Base-by-base conservation (phyloP, 495 filamentous ascomycete species). In the Gamarada debralockiae region DNA sequence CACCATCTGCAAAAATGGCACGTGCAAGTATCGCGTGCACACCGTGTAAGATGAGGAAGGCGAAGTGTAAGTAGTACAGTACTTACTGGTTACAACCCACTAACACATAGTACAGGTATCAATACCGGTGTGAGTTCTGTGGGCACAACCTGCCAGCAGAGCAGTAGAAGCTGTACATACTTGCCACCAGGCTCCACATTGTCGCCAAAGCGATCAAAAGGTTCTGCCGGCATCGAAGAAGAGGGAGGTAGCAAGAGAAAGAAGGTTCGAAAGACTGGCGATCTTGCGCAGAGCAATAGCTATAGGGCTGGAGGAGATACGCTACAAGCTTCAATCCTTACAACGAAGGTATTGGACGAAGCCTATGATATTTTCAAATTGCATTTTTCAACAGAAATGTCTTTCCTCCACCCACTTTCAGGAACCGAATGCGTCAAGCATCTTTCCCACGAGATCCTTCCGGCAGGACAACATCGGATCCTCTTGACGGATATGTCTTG, bases 381-480 rank as follows among this genome's bases (percentile, higher is more conserved):
- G 13, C 87, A 95, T 66, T 92, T 85, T 63, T 85, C 86, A 0
- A 84, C 89, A 0, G 82, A 92, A 43, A 74, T 95, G 40, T 87
- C 90, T 2, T 95, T 95, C 64, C 71, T 95, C 14, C 87, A 93
- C 59, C 76, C 87, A 89, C 85, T 0, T 85, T 93, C 60, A 85
- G 85, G 62, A 71, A 78, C 58, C 75, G 25, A 61, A 70, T 45
- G 50, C 70, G 37, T 67, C 68, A 40, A 68, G 71, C 48, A 53
- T 37, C 54, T 0, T 61, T 54, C 18, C 58, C 58, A 0, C 23
- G 55, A 37, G 60, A 59, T 36, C 54, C 23, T 49, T 59, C 38
- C 43, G 62, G 39, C 59, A n/a, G n/a, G n/a, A 62, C 27, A 52
- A 45, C 12, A 43, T 13, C 67, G 0, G 81, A 86, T 25, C 67